These are phyloP conservation scores for Kuraishia ogatae DNA, from an alignment of 805 yeast species.

Conservation along the genomic window DNA sequence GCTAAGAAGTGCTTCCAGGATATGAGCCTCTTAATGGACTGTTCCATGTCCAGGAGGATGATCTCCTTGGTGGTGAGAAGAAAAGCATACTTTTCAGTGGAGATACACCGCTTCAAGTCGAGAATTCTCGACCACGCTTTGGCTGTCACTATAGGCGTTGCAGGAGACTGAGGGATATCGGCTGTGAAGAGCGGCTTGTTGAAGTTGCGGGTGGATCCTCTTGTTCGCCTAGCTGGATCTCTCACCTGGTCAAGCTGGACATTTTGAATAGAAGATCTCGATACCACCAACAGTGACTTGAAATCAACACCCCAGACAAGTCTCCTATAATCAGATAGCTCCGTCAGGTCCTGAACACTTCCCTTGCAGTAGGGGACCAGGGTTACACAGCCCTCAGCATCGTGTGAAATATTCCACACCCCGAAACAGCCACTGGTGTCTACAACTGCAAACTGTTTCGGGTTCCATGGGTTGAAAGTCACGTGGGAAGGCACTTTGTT, in stretches of 20 bases:
- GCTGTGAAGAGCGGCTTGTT: too few relatives aligned
- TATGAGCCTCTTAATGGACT: conserved; percentile 35
- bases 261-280: conserved; percentile 33
- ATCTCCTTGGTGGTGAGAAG: conserved; percentile 63
- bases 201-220: not conserved
- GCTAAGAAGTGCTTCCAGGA: conserved; percentile 70
- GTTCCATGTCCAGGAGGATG: conserved; percentile 33
- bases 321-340: conserved; percentile 47
- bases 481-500: conserved; percentile 31
- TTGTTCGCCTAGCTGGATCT: not conserved
- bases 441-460: conserved; percentile 28
- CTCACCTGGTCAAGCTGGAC: conserved; percentile 20
- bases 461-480: conserved; percentile 33
- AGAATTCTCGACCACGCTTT: conserved; percentile 44
- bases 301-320: conserved; percentile 33
- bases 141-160: conserved; percentile 32
- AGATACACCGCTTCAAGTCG: conserved; percentile 27
- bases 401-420: conserved; percentile 20
- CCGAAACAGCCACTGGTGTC: conserved; percentile 49
- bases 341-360: conserved; percentile 33
- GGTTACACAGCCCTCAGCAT: not conserved
- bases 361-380: not conserved
- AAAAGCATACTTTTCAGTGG: conserved; percentile 29
- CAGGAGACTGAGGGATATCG: conserved; percentile 8
- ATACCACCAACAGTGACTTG: conserved; percentile 23